Evolutionary conservation across 2,329 filamentous ascomycete genomes (phyloP), one percentile per base, ranked within the genome.

Genomic region (Aspergillus felis): DNA sequence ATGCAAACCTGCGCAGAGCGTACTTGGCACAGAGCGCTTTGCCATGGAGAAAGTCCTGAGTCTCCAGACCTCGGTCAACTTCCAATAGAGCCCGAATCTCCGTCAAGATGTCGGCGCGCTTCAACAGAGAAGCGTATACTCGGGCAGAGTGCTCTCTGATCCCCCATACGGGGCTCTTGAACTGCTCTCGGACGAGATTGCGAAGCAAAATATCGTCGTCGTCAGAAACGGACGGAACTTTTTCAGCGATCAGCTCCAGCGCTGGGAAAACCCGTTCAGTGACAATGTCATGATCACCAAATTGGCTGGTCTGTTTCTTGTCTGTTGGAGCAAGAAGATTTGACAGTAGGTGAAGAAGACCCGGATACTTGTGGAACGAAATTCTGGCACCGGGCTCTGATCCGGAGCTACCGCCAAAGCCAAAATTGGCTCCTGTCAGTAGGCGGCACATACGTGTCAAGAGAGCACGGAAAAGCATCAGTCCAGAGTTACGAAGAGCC

Each of bases 401-500:
- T 76, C 82, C 71, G 82, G 73, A 74, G 24, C 50, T 53, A 20
- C 73, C 73, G 20, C 73, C 72, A 38, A 76, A 75, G 5, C 87
- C 66, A 82, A 86, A 50, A 75, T 78, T 69, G 73, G 51, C 72
- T 65, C 64, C 76, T 62, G 55, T 71, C 55, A 60, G 69, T 61
- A 59, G 71, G 60, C 61, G 73, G 62, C 64, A 82, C 78, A 74
- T 83, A 71, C 74, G 92, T 78, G 79, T 91, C 73, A 96, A 89
- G 4, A 97, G 80, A 60, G 91, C 91, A 55, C 93, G 86, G 62
- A 97, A 87, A 6, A 99, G 84, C 76, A 97, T 89, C 35, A 97
- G 77, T 1, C 92, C 92, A 64, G 92, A 97, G 71, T 99, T 99
- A 1, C 92, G 87, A 56, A 99, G 92, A 0, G 92, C 91, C 94